Evolutionary conservation across 2,329 filamentous ascomycete species (phyloP).

Genomic region (Aspergillus novofumigatus): DNA sequence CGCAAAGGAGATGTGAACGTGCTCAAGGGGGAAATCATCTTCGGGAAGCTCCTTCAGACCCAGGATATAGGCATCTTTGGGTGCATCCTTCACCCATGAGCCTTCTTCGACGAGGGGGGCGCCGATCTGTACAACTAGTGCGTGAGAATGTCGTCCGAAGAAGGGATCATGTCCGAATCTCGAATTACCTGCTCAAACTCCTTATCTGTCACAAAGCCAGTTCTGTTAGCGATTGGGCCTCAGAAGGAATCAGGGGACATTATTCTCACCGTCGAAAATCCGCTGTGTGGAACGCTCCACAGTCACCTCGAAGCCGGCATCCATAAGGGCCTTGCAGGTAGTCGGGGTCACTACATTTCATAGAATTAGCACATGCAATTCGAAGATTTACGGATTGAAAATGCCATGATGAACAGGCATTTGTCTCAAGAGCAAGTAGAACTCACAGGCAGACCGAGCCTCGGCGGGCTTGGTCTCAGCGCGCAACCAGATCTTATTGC

Average conservation of each 20-base stretch:
- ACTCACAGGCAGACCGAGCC: constrained; percentile 49
- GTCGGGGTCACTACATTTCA: constrained; percentile 41
- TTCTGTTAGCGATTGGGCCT: constrained; percentile 7
- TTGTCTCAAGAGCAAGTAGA: not conserved
- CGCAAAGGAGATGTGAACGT: constrained; percentile 68
- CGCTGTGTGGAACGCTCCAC: constrained; percentile 65
- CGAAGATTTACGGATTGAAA: not conserved
- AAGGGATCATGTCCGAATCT: not conserved
- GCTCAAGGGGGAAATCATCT: constrained; percentile 65
- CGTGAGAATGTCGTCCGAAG: not conserved
- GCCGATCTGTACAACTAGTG: constrained; percentile 46
- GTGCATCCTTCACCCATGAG: constrained; percentile 61
- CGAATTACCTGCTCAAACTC: constrained; percentile 32
- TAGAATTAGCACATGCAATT: constrained; percentile 5
- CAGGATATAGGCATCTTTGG: constrained; percentile 65
- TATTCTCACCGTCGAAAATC: constrained; percentile 49
- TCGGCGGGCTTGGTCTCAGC: constrained; percentile 58
- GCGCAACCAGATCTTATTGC: constrained; percentile 51
- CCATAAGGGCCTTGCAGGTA: constrained; percentile 59
- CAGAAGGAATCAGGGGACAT: not conserved
- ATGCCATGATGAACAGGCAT: not conserved
- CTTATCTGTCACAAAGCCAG: constrained; percentile 20
- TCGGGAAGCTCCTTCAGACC: constrained; percentile 76
- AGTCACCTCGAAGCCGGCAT: constrained; percentile 65
- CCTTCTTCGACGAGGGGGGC: constrained; percentile 63